A percentile compares a stretch with the other conserved stretches of the same genome.
Conservation (phyloP, 768 basidiomycete species). For the Termitomyces sp. region DNA sequence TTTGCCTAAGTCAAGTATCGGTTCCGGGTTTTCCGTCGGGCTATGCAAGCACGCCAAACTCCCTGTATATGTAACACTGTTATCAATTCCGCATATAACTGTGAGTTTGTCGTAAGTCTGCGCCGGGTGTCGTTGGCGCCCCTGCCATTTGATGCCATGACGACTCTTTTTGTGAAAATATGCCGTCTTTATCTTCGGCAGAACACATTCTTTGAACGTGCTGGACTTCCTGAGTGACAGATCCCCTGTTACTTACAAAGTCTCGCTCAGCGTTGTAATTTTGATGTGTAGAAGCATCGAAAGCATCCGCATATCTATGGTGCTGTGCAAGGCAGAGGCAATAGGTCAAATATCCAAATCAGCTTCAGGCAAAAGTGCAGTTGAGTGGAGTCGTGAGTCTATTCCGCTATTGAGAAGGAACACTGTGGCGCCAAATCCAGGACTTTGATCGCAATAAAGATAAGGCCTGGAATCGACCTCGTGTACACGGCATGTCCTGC, state of each 20-base stretch:
- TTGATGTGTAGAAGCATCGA: background rate
- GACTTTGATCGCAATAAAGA: slow-evolving; percentile 5
- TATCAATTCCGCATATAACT: background rate
- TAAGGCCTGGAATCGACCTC: slow-evolving; percentile 12
- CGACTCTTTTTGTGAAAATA: background rate
- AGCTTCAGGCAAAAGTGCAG: background rate
- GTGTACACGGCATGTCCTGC: slow-evolving; percentile 4
- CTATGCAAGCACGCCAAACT: background rate
- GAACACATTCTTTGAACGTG: background rate
- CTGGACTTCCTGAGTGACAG: background rate
- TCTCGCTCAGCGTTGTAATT: background rate
- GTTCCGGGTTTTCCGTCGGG: slow-evolving; percentile 3
- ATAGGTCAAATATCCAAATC: background rate
- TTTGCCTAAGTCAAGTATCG: slow-evolving; percentile 4
- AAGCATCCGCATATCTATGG: background rate
- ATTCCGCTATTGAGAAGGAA: slow-evolving; percentile 1
- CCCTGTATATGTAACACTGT: background rate
- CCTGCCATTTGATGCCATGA: background rate
- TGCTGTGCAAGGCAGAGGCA: background rate
- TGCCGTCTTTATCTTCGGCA: background rate
- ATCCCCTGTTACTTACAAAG: background rate
- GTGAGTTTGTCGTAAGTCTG: background rate
- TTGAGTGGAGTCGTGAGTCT: background rate
- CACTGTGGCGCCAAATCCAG: slow-evolving; percentile 8
- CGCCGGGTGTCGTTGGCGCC: background rate